Base-by-base conservation (phyloP, 129 eudicot genomes). In the Kitagawia praeruptora region DNA sequence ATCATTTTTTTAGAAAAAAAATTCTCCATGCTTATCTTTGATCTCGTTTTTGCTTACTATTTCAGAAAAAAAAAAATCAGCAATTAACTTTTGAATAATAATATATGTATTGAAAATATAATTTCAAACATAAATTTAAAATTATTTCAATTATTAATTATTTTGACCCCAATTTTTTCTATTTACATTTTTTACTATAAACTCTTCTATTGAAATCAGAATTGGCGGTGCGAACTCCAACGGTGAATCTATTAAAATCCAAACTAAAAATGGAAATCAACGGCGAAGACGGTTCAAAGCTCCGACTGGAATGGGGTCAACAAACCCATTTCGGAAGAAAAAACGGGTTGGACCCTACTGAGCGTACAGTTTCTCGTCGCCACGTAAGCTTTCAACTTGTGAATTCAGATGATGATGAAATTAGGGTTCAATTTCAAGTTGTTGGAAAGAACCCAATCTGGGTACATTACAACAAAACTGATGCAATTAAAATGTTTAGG, bases 371-470 rank as follows among this genome's bases (percentile, higher is more conserved):
- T 75, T 93, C 98, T 18, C 97, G 98, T 6, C 93, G 80, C 41
- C 98, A 91, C 75, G 37, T 93, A 15, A 84, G 88, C 2, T 81
- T 91, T 76, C 82, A 53, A 8, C 70, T 89, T 41, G 58, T 51
- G 14, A 27, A 73, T 31, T 12, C 74, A 0, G 34, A 31, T 31
- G 40, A 77, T 49, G 75, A 80, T 84, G 83, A 31, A 78, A 48
- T 70, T 23, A 81, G 73, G 80, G 86, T 82, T 74, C 73, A 21
- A 9, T 93, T 93, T 82, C 53, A 88, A 82, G 91, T 93, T 23
- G 51, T 84, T 42, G 97, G 97, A 10, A 89, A 82, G 86, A 93
- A 93, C 76, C 98, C 98, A 8, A 53, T 93, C 28, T 91, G 89
- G 86, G 89, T 89, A 3, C 77, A 76, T 70, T 37, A 46, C 77